These are phyloP conservation scores for Diddensiella caesifluorescens DNA, from an alignment of 805 yeast species.

Conservation along the genomic window DNA sequence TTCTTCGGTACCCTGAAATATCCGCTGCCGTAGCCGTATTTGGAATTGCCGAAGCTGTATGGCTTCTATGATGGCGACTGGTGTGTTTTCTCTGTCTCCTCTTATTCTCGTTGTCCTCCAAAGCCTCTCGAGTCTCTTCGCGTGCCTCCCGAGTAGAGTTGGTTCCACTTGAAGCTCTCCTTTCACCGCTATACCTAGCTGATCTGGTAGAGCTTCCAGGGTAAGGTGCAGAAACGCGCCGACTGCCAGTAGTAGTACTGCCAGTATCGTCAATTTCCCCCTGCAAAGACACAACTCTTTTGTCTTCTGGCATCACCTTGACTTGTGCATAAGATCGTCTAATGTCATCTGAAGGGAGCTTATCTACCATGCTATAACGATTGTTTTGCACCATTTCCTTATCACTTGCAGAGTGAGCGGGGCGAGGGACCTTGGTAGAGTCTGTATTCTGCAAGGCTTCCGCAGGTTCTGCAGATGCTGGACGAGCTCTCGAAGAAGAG, in stretches of 20 bases:
- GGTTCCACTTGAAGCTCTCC: too few species aligned
- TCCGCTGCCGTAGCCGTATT: slow-evolving; percentile 5
- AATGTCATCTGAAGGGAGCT: too few species aligned
- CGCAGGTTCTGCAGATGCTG: not conserved
- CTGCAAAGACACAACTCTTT: too few species aligned
- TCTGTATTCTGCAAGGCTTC: not conserved
- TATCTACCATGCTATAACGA: too few species aligned
- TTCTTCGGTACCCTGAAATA: slow-evolving; percentile 1
- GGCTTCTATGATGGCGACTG: slow-evolving; percentile 1
- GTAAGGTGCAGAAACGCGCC: slow-evolving; percentile 2
- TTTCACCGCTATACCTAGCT: not conserved
- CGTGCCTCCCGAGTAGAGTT: not conserved
- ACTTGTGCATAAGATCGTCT: too few species aligned
- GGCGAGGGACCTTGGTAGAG: not conserved
- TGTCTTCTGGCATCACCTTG: too few species aligned
- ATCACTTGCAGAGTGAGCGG: not conserved
- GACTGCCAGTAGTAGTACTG: not conserved
- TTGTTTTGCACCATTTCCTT: not conserved
- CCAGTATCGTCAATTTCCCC: too few species aligned
- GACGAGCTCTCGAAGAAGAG: not conserved
- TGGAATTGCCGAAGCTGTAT: slow-evolving; percentile 2
- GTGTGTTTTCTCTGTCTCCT: not conserved
- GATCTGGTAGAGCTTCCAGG: not conserved
- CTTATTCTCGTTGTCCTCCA: not conserved
- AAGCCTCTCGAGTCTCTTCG: not conserved